phyloP scores from a whole-genome alignment of 2,329 filamentous ascomycete species.

The Colletotrichum theobromicola region DNA sequence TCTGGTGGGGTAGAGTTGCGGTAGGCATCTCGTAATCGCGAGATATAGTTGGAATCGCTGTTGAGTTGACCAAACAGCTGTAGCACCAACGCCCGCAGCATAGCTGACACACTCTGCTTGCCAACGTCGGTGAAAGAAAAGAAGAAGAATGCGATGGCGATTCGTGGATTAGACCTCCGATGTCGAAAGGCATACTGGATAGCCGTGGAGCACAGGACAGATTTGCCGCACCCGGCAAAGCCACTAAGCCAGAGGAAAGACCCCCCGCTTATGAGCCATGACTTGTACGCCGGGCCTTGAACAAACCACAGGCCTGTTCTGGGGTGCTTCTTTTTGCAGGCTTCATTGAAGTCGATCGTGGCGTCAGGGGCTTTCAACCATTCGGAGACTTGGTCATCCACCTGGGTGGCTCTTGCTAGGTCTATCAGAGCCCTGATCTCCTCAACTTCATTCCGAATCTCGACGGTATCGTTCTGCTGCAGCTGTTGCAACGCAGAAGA shows the following conservation, averaged over 20 bases:
- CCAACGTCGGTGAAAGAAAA: slow-evolving; percentile 41
- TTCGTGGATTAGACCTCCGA: slow-evolving; percentile 22
- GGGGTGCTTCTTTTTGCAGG: slow-evolving; percentile 33
- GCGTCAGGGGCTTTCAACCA: slow-evolving; percentile 43
- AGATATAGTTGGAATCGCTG: not conserved
- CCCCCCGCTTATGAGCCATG: slow-evolving; percentile 29
- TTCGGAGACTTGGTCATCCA: slow-evolving; percentile 27
- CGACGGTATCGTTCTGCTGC: slow-evolving; percentile 30
- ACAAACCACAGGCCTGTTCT: slow-evolving; percentile 41
- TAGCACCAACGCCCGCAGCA: slow-evolving; percentile 36
- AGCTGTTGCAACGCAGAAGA: slow-evolving; percentile 35
- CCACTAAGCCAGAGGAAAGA: slow-evolving; percentile 46
- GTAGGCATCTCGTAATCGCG: not conserved
- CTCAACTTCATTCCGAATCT: slow-evolving; percentile 29
- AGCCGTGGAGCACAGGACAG: slow-evolving; percentile 39
- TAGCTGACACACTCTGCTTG: slow-evolving; percentile 34
- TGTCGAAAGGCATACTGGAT: slow-evolving; percentile 32
- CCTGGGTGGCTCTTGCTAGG: slow-evolving; percentile 28
- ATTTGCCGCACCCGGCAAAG: slow-evolving; percentile 45
- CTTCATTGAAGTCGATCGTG: slow-evolving; percentile 35
- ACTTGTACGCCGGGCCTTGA: slow-evolving; percentile 23
- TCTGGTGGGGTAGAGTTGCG: not conserved
- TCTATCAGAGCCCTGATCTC: slow-evolving; percentile 30
- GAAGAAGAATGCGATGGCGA: slow-evolving; percentile 42
- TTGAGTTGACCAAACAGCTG: slow-evolving; percentile 32